Conservation (phyloP, 805 yeast species). For the Vanderwaltozyma verrucispora region DNA sequence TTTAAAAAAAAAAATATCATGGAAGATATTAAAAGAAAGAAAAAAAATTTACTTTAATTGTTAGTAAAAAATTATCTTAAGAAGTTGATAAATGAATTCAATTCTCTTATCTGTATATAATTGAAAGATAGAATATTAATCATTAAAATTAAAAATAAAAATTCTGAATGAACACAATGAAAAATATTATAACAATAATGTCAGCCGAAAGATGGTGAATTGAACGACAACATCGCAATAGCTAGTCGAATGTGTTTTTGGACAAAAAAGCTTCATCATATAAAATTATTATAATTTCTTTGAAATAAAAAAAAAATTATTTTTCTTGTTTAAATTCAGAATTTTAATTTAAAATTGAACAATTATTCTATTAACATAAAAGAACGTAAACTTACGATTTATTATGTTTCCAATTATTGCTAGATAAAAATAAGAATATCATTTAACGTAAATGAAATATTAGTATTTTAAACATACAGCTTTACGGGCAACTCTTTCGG, state of each 20-base stretch:
- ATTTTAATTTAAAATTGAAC: too few species aligned
- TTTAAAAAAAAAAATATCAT: background rate
- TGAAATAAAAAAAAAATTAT: slow-evolving; percentile 1
- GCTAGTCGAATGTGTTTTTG: slow-evolving; percentile 50
- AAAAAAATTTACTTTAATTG: background rate
- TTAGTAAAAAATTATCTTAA: too few species aligned
- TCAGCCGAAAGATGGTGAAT: slow-evolving; percentile 72
- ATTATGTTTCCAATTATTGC: background rate
- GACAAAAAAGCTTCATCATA: slow-evolving; percentile 44
- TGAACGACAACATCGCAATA: slow-evolving; percentile 60
- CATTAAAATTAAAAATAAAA: background rate
- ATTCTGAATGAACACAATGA: background rate
- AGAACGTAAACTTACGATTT: slow-evolving; percentile 3
- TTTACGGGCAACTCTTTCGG: slow-evolving; percentile 68
- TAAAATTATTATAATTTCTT: slow-evolving; percentile 1
- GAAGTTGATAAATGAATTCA: background rate
- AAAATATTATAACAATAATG: slow-evolving; percentile 12
- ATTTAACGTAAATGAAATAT: background rate
- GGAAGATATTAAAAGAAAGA: background rate
- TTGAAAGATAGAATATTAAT: too few species aligned
- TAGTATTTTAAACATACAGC: slow-evolving; percentile 50
- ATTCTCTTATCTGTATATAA: too few species aligned
- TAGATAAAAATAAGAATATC: background rate
- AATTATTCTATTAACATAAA: background rate
- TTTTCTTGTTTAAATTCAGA: too few species aligned